Conservation (phyloP, 106 monocot genomes). For the Dactylorhiza incarnata region DNA sequence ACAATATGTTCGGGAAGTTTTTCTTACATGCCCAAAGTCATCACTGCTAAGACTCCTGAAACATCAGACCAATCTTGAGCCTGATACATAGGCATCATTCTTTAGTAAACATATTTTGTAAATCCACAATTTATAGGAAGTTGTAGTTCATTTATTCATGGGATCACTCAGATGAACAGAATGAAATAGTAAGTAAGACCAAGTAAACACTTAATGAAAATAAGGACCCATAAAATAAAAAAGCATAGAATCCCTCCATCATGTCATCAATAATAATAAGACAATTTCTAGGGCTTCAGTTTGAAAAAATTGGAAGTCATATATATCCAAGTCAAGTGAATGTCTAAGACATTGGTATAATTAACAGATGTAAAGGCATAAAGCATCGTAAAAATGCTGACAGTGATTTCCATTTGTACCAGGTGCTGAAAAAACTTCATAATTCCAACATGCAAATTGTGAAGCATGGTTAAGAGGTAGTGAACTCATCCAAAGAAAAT, state of each 20-base stretch:
- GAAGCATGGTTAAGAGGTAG: background rate
- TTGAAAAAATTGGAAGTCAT: background rate
- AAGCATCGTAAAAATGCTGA: background rate
- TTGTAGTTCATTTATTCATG: background rate
- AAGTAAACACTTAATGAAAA: background rate
- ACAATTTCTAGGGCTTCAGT: background rate
- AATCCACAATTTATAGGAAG: background rate
- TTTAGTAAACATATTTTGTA: background rate
- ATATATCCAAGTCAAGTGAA: background rate
- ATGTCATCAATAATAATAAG: background rate
- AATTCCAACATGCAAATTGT: background rate
- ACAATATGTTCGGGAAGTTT: slow-evolving; percentile 9
- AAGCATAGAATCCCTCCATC: background rate
- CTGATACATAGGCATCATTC: slow-evolving; percentile 19
- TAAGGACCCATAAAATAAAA: background rate
- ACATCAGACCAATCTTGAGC: slow-evolving; percentile 84
- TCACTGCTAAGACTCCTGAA: slow-evolving; percentile 91
- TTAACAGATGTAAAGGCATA: background rate
- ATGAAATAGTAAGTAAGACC: background rate
- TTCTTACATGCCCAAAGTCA: slow-evolving; percentile 97
- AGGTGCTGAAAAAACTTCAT: background rate
- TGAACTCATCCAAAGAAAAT: background rate
- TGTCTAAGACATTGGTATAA: background rate
- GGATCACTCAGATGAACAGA: background rate
- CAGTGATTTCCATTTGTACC: background rate